These are phyloP conservation scores for Botrytis fragariae DNA, from an alignment of 2,329 filamentous ascomycete genomes.

Conservation along the genomic window DNA sequence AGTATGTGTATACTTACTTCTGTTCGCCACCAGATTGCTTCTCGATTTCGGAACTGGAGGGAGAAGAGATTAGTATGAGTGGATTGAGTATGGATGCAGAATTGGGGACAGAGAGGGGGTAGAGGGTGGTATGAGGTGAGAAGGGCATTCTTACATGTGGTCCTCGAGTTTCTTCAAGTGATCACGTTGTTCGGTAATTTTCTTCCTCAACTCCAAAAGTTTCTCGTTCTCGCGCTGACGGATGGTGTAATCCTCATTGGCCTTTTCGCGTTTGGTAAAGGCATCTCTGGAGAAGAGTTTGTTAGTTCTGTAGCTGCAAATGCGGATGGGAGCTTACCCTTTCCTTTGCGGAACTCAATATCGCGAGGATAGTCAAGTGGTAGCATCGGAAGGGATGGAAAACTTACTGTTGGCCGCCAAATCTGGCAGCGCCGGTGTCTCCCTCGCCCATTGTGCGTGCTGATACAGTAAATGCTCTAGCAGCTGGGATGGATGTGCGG, in stretches of 20 bases:
- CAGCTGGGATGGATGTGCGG: constrained; percentile 52
- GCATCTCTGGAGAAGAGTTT: constrained; percentile 63
- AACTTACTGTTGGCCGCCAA: constrained; percentile 30
- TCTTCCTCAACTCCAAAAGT: constrained; percentile 72
- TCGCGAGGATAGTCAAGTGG: constrained; percentile 4
- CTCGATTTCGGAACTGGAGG: constrained; percentile 70
- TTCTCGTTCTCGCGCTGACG: constrained; percentile 24
- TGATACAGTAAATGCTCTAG: constrained; percentile 41
- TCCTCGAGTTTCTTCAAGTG: constrained; percentile 82
- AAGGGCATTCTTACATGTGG: constrained; percentile 70
- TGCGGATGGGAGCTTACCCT: neutral
- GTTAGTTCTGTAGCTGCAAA: constrained; percentile 24
- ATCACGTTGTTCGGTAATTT: constrained; percentile 72
- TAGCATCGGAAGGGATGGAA: neutral
- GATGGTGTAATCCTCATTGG: constrained; percentile 40
- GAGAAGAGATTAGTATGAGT: constrained; percentile 22
- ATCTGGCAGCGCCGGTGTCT: constrained; percentile 46
- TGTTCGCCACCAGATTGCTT: constrained; percentile 53
- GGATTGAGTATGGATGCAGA: neutral
- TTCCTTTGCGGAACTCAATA: constrained; percentile 12
- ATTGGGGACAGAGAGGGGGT: neutral
- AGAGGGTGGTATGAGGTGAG: neutral
- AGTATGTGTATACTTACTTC: constrained; percentile 35
- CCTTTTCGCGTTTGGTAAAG: constrained; percentile 89
- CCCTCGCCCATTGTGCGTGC: constrained; percentile 59